Evolutionary conservation across 2,329 filamentous ascomycete species (phyloP), one percentile per base, ranked within the genome.

Genomic region (Grosmannia penicillata): DNA sequence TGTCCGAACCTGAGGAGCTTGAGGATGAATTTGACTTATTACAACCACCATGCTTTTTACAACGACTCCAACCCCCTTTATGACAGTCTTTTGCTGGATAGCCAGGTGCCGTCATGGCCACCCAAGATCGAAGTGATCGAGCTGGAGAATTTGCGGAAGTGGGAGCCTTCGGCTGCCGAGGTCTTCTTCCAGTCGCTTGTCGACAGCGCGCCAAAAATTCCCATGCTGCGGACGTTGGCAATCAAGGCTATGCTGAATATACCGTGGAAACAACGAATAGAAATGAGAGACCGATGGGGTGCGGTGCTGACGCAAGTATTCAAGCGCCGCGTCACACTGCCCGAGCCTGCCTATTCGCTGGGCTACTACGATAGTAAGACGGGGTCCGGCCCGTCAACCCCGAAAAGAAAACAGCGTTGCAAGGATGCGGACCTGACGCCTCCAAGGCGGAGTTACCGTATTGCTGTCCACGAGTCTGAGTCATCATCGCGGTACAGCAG

Each of bases 151-250:
- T 67, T 94, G 43, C 75, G 83, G 26, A 79, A 84, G 46, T 87
- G 81, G 76, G 68, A 70, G 11, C 66, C 72, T 1, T 66, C 70
- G 25, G 73, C 76, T 0, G 85, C 85, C 0, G 75, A 82, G 48
- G 75, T 74, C 41, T 83, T 95, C 48, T 82, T 95, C 48, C 68
- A 72, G 29, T 91, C 84, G 14, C 63, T 96, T 3, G 70, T 89
- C 18, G 69, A 86, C 41, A 75, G 72, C 36, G 84, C 86, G 1
- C 61, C 68, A 1, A 57, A 68, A 3, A 56, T 96, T 18, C 72
- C 67, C 0, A 61, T 75, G 41, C 67, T 96, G 19, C 77, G 85
- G 8, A 65, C 69, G 31, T 61, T 95, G 10, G 67, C 72, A 2
- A 71, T 95, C 47, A 82, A 79, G 49, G 78, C 80, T 1, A 89